A percentile compares a stretch with the other conserved stretches of the same genome.
Evolutionary conservation across 177 flowering plant genomes (phyloP).

Genomic region (Tripterygium wilfordii): DNA sequence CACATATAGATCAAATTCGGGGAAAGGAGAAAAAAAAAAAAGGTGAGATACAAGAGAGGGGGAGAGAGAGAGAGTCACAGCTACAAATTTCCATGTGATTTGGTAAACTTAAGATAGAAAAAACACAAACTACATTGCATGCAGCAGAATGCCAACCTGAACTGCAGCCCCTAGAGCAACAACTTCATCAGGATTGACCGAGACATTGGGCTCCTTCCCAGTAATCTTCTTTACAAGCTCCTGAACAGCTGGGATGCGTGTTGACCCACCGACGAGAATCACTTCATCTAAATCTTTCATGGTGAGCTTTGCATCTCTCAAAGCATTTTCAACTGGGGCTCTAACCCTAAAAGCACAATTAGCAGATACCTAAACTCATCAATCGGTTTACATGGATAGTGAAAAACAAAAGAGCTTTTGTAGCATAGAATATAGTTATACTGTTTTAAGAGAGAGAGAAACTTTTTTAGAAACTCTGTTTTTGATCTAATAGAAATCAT

Average conservation of each 20-base stretch:
- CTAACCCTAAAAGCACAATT: slow-evolving; percentile 36
- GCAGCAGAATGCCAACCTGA: slow-evolving; percentile 50
- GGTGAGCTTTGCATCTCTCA: slow-evolving; percentile 85
- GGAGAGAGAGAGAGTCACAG: no score
- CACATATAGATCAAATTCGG: neutral
- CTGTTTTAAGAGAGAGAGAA: no score
- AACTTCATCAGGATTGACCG: slow-evolving; percentile 98
- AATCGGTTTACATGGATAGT: neutral
- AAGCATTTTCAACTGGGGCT: slow-evolving; percentile 72
- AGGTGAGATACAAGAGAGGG: neutral
- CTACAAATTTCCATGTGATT: no score
- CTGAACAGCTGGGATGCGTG: slow-evolving; percentile 96
- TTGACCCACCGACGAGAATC: slow-evolving; percentile 94
- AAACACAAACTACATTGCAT: neutral
- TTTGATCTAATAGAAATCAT: no score
- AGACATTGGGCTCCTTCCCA: slow-evolving; percentile 88
- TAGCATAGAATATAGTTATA: no score
- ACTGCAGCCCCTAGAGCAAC: slow-evolving; percentile 99
- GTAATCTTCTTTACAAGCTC: slow-evolving; percentile 86
- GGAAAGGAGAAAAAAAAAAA: neutral
- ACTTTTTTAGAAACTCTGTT: no score
- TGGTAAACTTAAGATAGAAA: no score
- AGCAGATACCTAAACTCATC: neutral
- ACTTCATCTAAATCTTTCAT: slow-evolving; percentile 85
- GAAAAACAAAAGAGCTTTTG: no score